Percentiles rank a stretch among this genome's conserved stretches.
Evolutionary conservation across 192 early-diverging fungal species (phyloP).

Genomic region (Chytriomyces confervae): DNA sequence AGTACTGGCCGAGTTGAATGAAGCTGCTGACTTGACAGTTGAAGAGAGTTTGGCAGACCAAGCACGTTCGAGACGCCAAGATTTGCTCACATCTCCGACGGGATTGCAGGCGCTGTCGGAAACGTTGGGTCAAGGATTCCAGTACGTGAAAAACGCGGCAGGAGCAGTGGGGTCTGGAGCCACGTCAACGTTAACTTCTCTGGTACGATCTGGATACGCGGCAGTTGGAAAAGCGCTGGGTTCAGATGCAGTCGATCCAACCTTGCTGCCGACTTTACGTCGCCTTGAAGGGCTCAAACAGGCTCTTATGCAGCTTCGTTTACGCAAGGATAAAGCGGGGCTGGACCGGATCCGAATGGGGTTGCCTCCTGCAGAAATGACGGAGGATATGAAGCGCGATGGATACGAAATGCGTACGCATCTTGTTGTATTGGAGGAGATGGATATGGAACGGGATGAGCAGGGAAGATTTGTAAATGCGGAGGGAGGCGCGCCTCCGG

Average conservation of each 20-base stretch:
- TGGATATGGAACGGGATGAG: conserved; percentile 28
- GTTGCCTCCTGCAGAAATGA: neutral
- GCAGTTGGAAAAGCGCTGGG: conserved; percentile 17
- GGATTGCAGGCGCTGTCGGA: conserved; percentile 21
- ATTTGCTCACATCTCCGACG: neutral
- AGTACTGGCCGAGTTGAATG: neutral
- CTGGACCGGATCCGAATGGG: neutral
- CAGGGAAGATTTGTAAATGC: conserved; percentile 38
- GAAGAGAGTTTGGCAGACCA: conserved; percentile 3
- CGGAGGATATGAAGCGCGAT: conserved; percentile 11
- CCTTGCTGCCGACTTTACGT: conserved; percentile 13
- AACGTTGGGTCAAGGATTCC: conserved; percentile 16
- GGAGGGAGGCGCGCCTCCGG: conserved; percentile 21
- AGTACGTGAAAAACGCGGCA: conserved; percentile 1
- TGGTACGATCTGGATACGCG: conserved; percentile 13
- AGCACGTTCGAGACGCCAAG: neutral
- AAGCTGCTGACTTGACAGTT: neutral
- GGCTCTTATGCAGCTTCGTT: conserved; percentile 17
- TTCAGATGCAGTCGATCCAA: conserved; percentile 28
- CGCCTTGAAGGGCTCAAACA: conserved; percentile 19
- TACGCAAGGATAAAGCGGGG: neutral
- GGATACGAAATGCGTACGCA: conserved; percentile 20
- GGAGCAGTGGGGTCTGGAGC: neutral
- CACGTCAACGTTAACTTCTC: conserved; percentile 1
- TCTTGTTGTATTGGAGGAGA: conserved; percentile 35